Evolutionary conservation across 1,284 basidiomycete species (phyloP).

Genomic region (Fistulinella cinereoalba): DNA sequence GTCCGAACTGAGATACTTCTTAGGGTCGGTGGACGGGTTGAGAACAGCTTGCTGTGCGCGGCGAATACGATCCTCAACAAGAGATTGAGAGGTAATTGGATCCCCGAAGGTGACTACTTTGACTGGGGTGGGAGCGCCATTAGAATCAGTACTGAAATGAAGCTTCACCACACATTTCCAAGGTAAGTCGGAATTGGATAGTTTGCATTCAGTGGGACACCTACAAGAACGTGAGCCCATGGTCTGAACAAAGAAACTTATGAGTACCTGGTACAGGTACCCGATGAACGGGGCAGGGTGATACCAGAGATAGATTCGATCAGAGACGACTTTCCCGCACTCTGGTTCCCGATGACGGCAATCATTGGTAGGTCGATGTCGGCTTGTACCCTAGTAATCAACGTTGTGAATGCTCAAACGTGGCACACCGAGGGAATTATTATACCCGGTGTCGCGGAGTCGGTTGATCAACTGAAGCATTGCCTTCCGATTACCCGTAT

Average conservation of each 20-base stretch:
- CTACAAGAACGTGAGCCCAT: constrained; percentile 32
- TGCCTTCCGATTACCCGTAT: background rate
- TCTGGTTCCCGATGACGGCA: constrained; percentile 61
- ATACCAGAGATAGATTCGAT: constrained; percentile 71
- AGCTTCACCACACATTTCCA: constrained; percentile 63
- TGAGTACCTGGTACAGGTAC: constrained; percentile 66
- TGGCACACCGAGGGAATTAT: background rate
- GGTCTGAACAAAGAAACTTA: background rate
- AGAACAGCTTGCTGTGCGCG: constrained; percentile 68
- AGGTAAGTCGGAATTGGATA: constrained; percentile 39
- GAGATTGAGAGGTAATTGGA: constrained; percentile 44
- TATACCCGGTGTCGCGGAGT: background rate
- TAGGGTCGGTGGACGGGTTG: constrained; percentile 44
- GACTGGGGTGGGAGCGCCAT: constrained; percentile 40
- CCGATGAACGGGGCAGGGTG: constrained; percentile 55
- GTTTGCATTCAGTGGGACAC: constrained; percentile 64
- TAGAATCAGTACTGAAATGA: constrained; percentile 44
- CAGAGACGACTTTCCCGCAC: constrained; percentile 66
- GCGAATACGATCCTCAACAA: constrained; percentile 60
- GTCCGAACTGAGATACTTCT: constrained; percentile 40
- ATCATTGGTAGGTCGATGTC: constrained; percentile 55
- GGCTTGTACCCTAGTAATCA: background rate
- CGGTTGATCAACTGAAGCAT: background rate
- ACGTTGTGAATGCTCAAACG: background rate
- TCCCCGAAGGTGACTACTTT: constrained; percentile 45